A percentile compares a stretch with the other conserved stretches of the same genome.
Evolutionary conservation across 306 rosid species (phyloP).

Genomic region (Trifolium repens): DNA sequence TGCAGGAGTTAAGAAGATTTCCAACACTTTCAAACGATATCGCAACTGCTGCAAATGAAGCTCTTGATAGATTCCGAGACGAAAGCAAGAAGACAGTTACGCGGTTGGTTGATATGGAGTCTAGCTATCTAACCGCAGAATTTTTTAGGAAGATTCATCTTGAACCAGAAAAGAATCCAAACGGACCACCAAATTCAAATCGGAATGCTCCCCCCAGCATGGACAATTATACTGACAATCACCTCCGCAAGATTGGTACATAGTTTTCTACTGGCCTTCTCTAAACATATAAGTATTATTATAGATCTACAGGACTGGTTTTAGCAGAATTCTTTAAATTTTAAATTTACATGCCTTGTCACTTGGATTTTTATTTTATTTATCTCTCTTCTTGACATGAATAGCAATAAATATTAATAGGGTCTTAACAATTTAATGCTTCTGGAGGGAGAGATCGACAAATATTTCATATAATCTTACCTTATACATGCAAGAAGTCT

Average conservation of each 20-base stretch:
- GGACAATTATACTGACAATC: conserved; percentile 70
- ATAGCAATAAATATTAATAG: conserved; percentile 12
- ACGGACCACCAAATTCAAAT: conserved; percentile 52
- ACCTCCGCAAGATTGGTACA: conserved; percentile 89
- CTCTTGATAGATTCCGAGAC: conserved; percentile 90
- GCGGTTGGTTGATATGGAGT: conserved; percentile 98
- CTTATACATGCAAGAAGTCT: not conserved
- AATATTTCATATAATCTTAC: conserved; percentile 11
- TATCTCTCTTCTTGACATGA: conserved; percentile 11
- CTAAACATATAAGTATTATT: conserved; percentile 5
- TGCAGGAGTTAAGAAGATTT: conserved; percentile 93
- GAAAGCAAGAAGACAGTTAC: conserved; percentile 85
- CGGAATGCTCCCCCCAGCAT: conserved; percentile 54
- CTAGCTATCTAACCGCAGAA: conserved; percentile 91
- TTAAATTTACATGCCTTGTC: conserved; percentile 10
- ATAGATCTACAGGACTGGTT: not conserved
- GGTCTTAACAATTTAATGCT: not conserved
- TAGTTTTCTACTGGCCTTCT: conserved; percentile 38
- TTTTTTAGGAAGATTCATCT: conserved; percentile 85
- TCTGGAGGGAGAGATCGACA: not conserved
- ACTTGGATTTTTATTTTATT: not conserved
- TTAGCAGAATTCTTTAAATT: not conserved
- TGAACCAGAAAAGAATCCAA: conserved; percentile 75
- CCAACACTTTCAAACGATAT: conserved; percentile 87
- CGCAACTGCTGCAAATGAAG: conserved; percentile 83